phyloP scores from a whole-genome alignment of 306 rosid species.

The Corylus americana region DNA sequence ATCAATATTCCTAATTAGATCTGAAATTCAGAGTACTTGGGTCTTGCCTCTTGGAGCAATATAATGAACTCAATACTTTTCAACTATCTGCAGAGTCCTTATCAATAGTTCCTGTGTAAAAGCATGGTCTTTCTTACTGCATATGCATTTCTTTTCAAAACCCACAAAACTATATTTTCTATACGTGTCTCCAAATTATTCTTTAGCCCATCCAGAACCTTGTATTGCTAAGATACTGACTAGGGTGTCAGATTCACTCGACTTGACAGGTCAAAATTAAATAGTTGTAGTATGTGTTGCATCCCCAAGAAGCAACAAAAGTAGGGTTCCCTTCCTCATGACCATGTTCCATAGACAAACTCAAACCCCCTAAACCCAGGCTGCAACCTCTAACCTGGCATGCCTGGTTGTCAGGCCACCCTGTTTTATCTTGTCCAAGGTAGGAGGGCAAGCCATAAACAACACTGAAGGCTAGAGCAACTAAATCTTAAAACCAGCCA shows the following conservation, averaged over 20 bases:
- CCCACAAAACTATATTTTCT: not conserved
- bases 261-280: slow-evolving; percentile 16
- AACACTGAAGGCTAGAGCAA: slow-evolving; percentile 8
- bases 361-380: slow-evolving; percentile 33
- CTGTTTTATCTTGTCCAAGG: slow-evolving; percentile 27
- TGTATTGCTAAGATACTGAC: slow-evolving; percentile 5
- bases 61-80: not conserved
- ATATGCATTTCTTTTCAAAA: not conserved
- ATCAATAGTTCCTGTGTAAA: not conserved
- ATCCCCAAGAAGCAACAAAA: slow-evolving; percentile 21
- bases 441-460: not conserved
- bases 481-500: slow-evolving; percentile 29
- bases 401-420: slow-evolving; percentile 43
- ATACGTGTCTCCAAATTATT: not conserved
- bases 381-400: slow-evolving; percentile 41
- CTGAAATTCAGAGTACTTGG: not conserved
- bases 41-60: not conserved
- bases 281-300: not conserved
- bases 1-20: too few relatives aligned
- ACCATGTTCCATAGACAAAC: slow-evolving; percentile 43
- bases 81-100: not conserved
- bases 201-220: not conserved
- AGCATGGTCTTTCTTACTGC: not conserved
- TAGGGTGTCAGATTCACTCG: slow-evolving; percentile 12
- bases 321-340: slow-evolving; percentile 24